Evolutionary conservation across 345 rosid species (phyloP).

Genomic region (rapeseed (Brassica napus)): DNA sequence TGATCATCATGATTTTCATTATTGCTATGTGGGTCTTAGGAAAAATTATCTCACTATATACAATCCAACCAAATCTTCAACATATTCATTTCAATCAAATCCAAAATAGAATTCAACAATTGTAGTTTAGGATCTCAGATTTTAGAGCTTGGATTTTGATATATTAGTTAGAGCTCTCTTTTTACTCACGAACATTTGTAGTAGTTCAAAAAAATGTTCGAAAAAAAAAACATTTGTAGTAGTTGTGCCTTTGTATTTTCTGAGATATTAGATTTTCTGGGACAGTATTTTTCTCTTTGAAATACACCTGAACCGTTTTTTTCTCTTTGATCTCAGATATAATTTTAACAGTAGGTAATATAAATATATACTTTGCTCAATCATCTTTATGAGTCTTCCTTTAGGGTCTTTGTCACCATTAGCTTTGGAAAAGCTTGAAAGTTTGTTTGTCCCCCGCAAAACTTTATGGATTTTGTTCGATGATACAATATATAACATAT

Average conservation of each 20-base stretch:
- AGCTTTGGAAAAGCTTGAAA: conserved; percentile 33
- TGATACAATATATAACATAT: conserved; percentile 3
- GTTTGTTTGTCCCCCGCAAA: conserved; percentile 28
- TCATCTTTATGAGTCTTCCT: conserved; percentile 21
- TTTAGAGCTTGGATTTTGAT: conserved; percentile 28
- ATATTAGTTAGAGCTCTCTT: conserved; percentile 1
- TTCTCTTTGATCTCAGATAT: not conserved
- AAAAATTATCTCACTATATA: conserved; percentile 5
- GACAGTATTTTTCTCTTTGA: conserved; percentile 22
- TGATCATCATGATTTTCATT: not conserved
- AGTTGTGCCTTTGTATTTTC: conserved; percentile 7
- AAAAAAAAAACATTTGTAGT: not conserved
- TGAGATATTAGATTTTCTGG: conserved; percentile 12
- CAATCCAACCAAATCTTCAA: conserved; percentile 4
- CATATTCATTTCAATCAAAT: not conserved
- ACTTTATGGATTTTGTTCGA: conserved; percentile 12
- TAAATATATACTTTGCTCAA: not conserved
- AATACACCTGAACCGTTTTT: not conserved
- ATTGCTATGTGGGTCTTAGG: conserved; percentile 18
- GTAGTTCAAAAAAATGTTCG: not conserved
- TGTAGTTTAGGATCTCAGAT: conserved; percentile 10
- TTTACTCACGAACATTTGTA: not conserved
- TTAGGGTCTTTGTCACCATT: conserved; percentile 36
- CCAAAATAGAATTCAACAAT: not conserved
- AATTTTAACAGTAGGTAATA: not conserved